These are phyloP conservation scores for Saposhnikovia divaricata DNA, from an alignment of 129 eudicot genomes.

Conservation along the genomic window DNA sequence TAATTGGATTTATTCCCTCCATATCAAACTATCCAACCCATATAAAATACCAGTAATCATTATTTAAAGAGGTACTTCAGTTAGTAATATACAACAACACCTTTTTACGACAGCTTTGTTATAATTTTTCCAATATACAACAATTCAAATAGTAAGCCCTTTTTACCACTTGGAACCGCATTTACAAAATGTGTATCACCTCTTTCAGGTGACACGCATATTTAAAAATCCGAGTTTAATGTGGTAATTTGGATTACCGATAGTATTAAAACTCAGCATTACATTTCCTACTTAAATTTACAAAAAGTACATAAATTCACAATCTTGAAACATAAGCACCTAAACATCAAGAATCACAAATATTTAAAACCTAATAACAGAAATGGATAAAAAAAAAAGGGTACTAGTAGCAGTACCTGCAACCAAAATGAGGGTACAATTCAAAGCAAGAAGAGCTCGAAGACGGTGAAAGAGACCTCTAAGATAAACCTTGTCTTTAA, in stretches of 20 bases:
- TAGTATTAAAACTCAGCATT: neutral
- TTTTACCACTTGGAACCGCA: neutral
- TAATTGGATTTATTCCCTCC: neutral
- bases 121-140: neutral
- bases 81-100: neutral
- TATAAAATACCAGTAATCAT: neutral
- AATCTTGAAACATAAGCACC: neutral
- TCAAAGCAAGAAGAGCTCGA: conserved; percentile 81
- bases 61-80: neutral
- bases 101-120: neutral
- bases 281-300: neutral
- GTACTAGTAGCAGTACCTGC: conserved; percentile 35
- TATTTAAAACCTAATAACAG: neutral
- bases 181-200: neutral
- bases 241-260: neutral
- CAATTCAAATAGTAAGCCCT: neutral
- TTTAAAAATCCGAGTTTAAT: neutral
- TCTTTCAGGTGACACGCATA: neutral
- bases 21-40: neutral
- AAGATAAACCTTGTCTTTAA: conserved; percentile 68
- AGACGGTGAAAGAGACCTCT: conserved; percentile 87
- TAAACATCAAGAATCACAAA: neutral
- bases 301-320: neutral
- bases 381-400: neutral
- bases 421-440: conserved; percentile 81